These are phyloP conservation scores for Boletus sp. DNA, from an alignment of 768 basidiomycete genomes.

Conservation along the genomic window DNA sequence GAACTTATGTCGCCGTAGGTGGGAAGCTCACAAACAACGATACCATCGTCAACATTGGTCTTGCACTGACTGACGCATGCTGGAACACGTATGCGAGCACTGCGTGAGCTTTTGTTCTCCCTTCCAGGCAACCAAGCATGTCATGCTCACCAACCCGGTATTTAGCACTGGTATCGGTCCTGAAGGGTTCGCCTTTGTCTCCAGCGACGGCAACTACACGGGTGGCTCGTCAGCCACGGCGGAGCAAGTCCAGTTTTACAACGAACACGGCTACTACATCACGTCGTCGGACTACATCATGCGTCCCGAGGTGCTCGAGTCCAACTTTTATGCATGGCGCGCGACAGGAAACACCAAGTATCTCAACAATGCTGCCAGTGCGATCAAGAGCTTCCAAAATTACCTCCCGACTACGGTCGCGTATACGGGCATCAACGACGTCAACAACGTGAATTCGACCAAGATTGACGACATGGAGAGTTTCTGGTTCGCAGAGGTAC, in stretches of 20 bases:
- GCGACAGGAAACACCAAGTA: conserved; percentile 70
- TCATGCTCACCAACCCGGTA: background rate
- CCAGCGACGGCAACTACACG: conserved; percentile 62
- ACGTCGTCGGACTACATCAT: conserved; percentile 52
- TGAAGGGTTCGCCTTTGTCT: conserved; percentile 62
- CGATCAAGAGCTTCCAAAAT: conserved; percentile 56
- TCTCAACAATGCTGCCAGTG: conserved; percentile 58
- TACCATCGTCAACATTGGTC: conserved; percentile 61
- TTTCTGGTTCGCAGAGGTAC: conserved; percentile 70
- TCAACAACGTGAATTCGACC: conserved; percentile 41
- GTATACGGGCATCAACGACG: conserved; percentile 58
- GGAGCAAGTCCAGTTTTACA: conserved; percentile 51
- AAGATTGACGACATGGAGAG: conserved; percentile 66
- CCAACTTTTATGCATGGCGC: conserved; percentile 79
- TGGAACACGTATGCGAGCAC: conserved; percentile 81
- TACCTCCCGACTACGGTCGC: conserved; percentile 47
- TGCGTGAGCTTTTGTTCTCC: conserved; percentile 41
- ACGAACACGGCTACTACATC: conserved; percentile 65
- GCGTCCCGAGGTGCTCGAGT: conserved; percentile 77
- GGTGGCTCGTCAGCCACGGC: conserved; percentile 39
- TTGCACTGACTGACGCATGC: conserved; percentile 67
- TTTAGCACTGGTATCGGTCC: conserved; percentile 82
- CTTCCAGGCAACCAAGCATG: background rate
- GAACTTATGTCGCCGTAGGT: conserved; percentile 37
- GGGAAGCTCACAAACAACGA: conserved; percentile 69